These are phyloP conservation scores for Podospora australis DNA, from an alignment of 495 filamentous ascomycete genomes.

Conservation along the genomic window DNA sequence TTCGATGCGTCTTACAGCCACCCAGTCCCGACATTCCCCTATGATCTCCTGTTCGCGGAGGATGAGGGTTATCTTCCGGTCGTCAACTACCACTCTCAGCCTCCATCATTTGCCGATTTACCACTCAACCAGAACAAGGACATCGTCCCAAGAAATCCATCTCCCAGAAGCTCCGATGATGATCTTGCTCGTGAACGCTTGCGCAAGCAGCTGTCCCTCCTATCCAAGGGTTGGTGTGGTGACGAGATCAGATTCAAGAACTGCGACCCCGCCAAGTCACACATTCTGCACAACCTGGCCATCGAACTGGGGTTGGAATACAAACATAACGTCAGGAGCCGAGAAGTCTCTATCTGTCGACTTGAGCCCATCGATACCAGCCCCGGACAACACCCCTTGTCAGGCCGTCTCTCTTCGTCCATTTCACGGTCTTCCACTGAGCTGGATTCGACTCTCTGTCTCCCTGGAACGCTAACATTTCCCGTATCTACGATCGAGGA, in stretches of 20 bases:
- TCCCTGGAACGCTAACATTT: constrained; percentile 2
- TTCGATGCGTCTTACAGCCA: constrained; percentile 45
- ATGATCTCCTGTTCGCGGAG: constrained; percentile 24
- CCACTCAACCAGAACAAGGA: too few relatives aligned
- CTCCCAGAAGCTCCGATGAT: background rate
- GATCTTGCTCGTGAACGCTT: constrained; percentile 13
- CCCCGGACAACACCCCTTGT: background rate
- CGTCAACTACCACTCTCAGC: constrained; percentile 6
- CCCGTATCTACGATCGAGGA: too few relatives aligned
- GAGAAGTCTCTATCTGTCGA: constrained; percentile 18
- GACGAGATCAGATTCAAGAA: constrained; percentile 27
- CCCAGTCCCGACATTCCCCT: background rate
- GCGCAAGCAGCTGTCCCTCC: constrained; percentile 21
- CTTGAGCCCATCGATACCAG: constrained; percentile 1
- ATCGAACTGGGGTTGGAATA: constrained; percentile 23
- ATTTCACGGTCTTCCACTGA: constrained; percentile 13
- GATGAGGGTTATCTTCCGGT: constrained; percentile 13
- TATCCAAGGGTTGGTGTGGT: constrained; percentile 22
- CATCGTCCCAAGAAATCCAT: too few relatives aligned
- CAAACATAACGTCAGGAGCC: constrained; percentile 17
- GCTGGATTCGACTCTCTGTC: constrained; percentile 9
- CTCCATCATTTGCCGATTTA: too few relatives aligned
- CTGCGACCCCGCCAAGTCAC: constrained; percentile 22
- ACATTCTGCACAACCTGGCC: constrained; percentile 19
- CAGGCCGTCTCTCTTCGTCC: constrained; percentile 4